Conservation (phyloP, 1,284 basidiomycete species). For the Apiotrichum veenhuisii region DNA sequence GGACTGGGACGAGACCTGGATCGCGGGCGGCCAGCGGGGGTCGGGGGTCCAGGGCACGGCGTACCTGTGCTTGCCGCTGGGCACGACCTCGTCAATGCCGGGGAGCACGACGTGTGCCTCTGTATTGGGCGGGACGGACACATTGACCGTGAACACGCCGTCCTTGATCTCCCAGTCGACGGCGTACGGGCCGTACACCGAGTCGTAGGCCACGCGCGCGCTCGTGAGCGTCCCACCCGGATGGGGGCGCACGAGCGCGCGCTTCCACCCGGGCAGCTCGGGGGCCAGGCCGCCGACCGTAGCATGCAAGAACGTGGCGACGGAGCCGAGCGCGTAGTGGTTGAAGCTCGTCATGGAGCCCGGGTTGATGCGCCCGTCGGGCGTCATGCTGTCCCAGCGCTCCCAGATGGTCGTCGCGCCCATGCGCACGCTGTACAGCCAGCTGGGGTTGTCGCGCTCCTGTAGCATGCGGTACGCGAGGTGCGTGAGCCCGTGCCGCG, state of each 20-base stretch:
- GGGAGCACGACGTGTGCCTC: background rate
- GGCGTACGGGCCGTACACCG: constrained; percentile 4
- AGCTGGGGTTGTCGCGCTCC: constrained; percentile 35
- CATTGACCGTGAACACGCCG: background rate
- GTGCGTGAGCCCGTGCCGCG: constrained; percentile 21
- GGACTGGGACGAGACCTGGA: background rate
- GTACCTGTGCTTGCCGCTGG: constrained; percentile 23
- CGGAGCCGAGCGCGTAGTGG: constrained; percentile 45
- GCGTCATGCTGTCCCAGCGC: constrained; percentile 38
- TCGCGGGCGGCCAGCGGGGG: constrained; percentile 25
- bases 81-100: constrained; percentile 23
- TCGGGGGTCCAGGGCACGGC: constrained; percentile 21
- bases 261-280: constrained; percentile 30
- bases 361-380: constrained; percentile 35
- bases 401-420: constrained; percentile 48
- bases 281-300: constrained; percentile 36
- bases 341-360: constrained; percentile 47
- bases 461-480: constrained; percentile 46
- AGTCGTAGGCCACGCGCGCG: background rate
- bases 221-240: constrained; percentile 40
- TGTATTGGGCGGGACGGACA: background rate
- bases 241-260: constrained; percentile 28
- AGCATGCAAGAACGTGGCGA: constrained; percentile 38
- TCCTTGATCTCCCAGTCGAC: constrained; percentile 10
- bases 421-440: constrained; percentile 41